Conservation (phyloP, 805 yeast genomes). For the Tetrapisispora taiwanensis region DNA sequence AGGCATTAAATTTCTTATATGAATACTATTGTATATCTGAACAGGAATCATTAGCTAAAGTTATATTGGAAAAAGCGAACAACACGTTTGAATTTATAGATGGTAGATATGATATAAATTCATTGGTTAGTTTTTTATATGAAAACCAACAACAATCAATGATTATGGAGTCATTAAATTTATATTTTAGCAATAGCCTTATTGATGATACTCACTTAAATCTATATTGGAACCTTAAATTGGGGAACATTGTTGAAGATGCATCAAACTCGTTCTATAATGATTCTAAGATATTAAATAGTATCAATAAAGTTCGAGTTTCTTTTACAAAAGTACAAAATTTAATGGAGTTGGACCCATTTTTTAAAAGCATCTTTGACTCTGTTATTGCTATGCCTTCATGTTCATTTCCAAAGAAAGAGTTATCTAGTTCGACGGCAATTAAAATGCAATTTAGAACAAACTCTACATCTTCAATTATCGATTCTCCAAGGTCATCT, state of each 20-base stretch:
- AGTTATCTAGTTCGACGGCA: too few relatives aligned
- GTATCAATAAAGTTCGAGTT: constrained; percentile 25
- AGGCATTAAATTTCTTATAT: constrained; percentile 11
- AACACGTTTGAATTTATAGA: constrained; percentile 19
- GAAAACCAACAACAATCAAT: constrained; percentile 15
- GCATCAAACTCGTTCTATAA: constrained; percentile 5
- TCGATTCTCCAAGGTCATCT: constrained; percentile 23
- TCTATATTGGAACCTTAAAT: constrained; percentile 16
- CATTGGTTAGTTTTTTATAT: constrained; percentile 13
- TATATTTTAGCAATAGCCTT: constrained; percentile 11
- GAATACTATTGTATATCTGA: constrained; percentile 17
- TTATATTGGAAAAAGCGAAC: constrained; percentile 11
- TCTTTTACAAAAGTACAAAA: constrained; percentile 25
- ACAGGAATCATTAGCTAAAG: constrained; percentile 6
- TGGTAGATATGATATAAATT: constrained; percentile 19
- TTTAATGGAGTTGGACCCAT: constrained; percentile 36
- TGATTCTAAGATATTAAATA: constrained; percentile 17
- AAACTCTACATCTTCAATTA: not conserved
- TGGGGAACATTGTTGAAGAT: constrained; percentile 13
- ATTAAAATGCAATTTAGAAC: not conserved
- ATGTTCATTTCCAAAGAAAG: constrained; percentile 9
- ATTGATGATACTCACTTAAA: constrained; percentile 8
- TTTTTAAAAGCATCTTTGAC: constrained; percentile 39
- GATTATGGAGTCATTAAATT: constrained; percentile 11
- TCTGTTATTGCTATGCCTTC: constrained; percentile 42